Evolutionary conservation across 768 basidiomycete genomes (phyloP).

Genomic region (Collybia mongolica): DNA sequence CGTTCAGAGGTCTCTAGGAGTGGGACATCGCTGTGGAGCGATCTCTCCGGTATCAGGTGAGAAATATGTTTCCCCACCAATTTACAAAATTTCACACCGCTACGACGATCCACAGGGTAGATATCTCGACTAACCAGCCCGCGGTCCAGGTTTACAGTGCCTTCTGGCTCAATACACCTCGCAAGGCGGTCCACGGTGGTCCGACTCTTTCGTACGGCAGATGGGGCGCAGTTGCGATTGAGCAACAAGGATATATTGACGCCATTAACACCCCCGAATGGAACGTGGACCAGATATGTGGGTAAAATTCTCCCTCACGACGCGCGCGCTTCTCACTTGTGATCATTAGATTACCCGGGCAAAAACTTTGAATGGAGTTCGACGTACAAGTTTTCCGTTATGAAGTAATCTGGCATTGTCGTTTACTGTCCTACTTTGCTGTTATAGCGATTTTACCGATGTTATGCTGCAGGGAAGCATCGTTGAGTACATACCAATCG

Average conservation of each 20-base stretch:
- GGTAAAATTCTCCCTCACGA: constrained; percentile 16
- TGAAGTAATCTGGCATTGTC: constrained; percentile 5
- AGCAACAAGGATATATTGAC: constrained; percentile 52
- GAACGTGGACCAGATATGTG: constrained; percentile 52
- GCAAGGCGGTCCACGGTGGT: constrained; percentile 50
- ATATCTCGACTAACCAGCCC: constrained; percentile 50
- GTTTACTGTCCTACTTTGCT: too few relatives aligned
- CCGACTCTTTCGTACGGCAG: constrained; percentile 37
- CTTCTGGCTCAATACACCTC: constrained; percentile 41
- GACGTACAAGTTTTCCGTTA: constrained; percentile 45
- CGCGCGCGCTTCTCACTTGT: not conserved
- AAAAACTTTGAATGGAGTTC: constrained; percentile 45
- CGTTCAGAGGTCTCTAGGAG: constrained; percentile 20
- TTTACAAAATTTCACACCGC: not conserved
- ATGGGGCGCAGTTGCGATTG: constrained; percentile 48
- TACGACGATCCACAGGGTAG: constrained; percentile 31
- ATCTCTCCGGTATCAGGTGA: constrained; percentile 48
- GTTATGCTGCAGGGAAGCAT: too few relatives aligned
- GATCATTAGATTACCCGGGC: constrained; percentile 34
- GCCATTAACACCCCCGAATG: constrained; percentile 58
- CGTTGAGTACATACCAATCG: too few relatives aligned
- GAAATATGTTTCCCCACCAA: constrained; percentile 1
- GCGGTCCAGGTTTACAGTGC: constrained; percentile 50
- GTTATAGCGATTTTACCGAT: not conserved
- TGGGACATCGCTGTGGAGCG: constrained; percentile 43